These are phyloP conservation scores for Ustilago vetiveriae DNA, from an alignment of 1,284 basidiomycete species.

Conservation along the genomic window DNA sequence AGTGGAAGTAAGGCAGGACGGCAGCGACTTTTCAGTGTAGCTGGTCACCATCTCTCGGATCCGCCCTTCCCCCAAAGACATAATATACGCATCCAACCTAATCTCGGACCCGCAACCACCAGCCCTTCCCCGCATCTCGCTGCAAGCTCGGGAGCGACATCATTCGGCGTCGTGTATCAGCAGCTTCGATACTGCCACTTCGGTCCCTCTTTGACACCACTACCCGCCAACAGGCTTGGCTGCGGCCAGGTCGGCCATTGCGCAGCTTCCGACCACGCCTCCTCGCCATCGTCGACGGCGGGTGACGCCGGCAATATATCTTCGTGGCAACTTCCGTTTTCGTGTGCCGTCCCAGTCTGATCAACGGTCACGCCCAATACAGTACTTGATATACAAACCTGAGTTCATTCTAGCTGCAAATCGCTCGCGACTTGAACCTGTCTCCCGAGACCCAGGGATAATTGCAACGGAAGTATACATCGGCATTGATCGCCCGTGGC, in stretches of 20 bases:
- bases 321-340: too few species aligned
- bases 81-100: conserved; percentile 21
- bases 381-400: too few species aligned
- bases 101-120: conserved; percentile 34
- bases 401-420: too few species aligned
- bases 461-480: too few species aligned
- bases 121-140: conserved; percentile 17
- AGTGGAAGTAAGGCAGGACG: too few species aligned
- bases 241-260: conserved; percentile 12
- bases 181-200: too few species aligned
- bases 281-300: conserved; percentile 9
- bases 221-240: conserved; percentile 1
- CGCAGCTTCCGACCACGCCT: conserved; percentile 1
- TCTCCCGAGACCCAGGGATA: too few species aligned
- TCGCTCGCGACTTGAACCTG: too few species aligned
- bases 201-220: conserved; percentile 7
- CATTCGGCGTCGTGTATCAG: conserved; percentile 1
- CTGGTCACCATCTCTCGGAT: conserved; percentile 41
- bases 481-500: too few species aligned
- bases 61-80: conserved; percentile 26
- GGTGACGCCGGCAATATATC: too few species aligned
- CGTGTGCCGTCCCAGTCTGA: too few species aligned
- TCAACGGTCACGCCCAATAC: too few species aligned
- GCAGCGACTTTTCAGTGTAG: not conserved
- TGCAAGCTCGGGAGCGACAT: conserved; percentile 1